These are phyloP conservation scores for Populus tomentosa DNA, from an alignment of 441 rosid genomes.

Conservation along the genomic window DNA sequence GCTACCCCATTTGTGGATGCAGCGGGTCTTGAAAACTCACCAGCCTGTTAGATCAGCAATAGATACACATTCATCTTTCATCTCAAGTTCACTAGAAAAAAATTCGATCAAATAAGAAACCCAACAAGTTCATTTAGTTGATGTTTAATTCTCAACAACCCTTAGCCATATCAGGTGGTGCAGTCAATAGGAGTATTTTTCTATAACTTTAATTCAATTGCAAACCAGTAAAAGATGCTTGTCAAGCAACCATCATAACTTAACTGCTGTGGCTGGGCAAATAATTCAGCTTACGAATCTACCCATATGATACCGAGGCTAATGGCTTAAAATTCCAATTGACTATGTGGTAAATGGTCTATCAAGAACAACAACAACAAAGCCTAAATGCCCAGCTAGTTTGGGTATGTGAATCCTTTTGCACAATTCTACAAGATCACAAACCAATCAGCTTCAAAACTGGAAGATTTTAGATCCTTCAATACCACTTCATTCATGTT, in stretches of 20 bases:
- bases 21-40: constrained; percentile 40
- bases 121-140: constrained; percentile 3
- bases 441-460: too few species aligned
- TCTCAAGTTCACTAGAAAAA: constrained; percentile 2
- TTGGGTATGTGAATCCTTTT: too few species aligned
- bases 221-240: not conserved
- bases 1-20: constrained; percentile 47
- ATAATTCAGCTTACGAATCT: constrained; percentile 6
- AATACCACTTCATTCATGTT: too few species aligned
- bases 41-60: constrained; percentile 45
- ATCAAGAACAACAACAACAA: not conserved
- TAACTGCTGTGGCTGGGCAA: not conserved
- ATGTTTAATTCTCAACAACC: not conserved
- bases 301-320: not conserved
- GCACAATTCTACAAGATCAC: too few species aligned
- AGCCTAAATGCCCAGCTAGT: too few species aligned
- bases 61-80: constrained; percentile 15
- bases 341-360: not conserved
- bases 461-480: too few species aligned
- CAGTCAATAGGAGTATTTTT: too few species aligned
- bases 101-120: not conserved
- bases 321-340: not conserved
- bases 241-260: constrained; percentile 2
- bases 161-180: constrained; percentile 5
- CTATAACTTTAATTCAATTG: not conserved